Conservation (phyloP, 148 eudicot genomes). For the Rhododendron simsii region DNA sequence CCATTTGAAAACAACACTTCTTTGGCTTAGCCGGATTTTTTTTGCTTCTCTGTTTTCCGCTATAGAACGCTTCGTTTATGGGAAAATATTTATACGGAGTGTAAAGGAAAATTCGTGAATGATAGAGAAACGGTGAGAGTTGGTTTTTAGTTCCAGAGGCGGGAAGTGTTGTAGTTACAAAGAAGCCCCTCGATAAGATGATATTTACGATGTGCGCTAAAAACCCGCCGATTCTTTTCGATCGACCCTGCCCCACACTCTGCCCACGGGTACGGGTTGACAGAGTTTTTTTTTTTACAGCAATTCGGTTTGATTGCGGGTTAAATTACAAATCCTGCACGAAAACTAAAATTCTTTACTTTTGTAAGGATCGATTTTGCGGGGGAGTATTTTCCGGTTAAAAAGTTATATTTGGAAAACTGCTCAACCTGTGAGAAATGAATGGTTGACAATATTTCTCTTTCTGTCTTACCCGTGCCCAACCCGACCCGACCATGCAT, state of each 20-base stretch:
- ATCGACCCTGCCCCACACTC: background rate
- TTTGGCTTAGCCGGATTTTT: background rate
- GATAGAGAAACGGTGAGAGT: background rate
- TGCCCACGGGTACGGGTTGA: background rate
- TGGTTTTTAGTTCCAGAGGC: background rate
- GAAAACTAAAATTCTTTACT: no score
- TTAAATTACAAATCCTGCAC: no score
- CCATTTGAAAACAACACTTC: background rate
- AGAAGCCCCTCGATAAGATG: background rate
- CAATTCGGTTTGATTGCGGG: no score
- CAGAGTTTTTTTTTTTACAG: no score
- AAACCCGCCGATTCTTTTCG: background rate
- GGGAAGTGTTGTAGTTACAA: background rate
- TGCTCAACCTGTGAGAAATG: no score
- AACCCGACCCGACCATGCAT: no score
- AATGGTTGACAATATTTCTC: no score
- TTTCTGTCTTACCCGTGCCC: no score
- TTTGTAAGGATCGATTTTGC: no score
- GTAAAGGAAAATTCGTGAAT: background rate
- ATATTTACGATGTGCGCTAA: background rate
- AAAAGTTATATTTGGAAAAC: no score
- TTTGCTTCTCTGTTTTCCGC: background rate
- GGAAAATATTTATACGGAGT: background rate
- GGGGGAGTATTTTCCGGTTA: no score
- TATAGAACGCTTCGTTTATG: no score